Evolutionary conservation across 1,284 basidiomycete genomes (phyloP).

Genomic region (Pascua sp.): DNA sequence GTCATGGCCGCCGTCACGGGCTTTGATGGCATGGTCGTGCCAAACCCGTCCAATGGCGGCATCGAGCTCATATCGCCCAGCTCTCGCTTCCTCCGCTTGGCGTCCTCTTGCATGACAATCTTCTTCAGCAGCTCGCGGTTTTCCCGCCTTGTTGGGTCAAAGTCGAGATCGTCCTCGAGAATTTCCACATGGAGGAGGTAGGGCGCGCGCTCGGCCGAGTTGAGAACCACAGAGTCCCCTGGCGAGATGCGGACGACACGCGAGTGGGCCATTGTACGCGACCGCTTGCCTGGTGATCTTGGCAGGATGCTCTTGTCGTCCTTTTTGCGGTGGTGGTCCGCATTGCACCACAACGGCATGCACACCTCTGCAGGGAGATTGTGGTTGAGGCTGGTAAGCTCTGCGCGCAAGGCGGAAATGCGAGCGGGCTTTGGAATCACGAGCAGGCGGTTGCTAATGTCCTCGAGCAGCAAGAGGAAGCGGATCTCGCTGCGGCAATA

Average conservation of each 20-base stretch:
- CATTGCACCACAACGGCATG: constrained; percentile 93
- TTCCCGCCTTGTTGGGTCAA: constrained; percentile 76
- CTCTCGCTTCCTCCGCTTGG: constrained; percentile 43
- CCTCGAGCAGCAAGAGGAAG: constrained; percentile 84
- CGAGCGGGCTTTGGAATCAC: constrained; percentile 91
- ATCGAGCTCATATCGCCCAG: constrained; percentile 17
- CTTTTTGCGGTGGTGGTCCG: constrained; percentile 52
- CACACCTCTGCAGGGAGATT: constrained; percentile 87
- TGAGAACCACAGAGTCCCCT: constrained; percentile 95
- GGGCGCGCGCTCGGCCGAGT: constrained; percentile 94
- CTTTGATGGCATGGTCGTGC: constrained; percentile 24
- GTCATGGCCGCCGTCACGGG: constrained; percentile 1
- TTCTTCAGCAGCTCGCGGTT: constrained; percentile 85
- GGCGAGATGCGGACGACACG: constrained; percentile 96
- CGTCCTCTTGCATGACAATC: constrained; percentile 69
- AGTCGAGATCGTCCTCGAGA: constrained; percentile 85
- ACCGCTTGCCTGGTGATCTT: constrained; percentile 3
- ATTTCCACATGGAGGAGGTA: constrained; percentile 93
- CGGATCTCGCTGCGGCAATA: constrained; percentile 91
- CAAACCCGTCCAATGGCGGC: constrained; percentile 15
- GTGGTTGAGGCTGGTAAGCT: constrained; percentile 93
- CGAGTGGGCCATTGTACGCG: constrained; percentile 68
- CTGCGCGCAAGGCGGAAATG: constrained; percentile 89
- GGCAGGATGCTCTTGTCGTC: constrained; percentile 10
- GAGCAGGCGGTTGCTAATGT: constrained; percentile 86